A percentile compares a stretch with the other conserved stretches of the same genome.
Conservation (phyloP, 306 rosid genomes). For the Quercus berberidifolia region DNA sequence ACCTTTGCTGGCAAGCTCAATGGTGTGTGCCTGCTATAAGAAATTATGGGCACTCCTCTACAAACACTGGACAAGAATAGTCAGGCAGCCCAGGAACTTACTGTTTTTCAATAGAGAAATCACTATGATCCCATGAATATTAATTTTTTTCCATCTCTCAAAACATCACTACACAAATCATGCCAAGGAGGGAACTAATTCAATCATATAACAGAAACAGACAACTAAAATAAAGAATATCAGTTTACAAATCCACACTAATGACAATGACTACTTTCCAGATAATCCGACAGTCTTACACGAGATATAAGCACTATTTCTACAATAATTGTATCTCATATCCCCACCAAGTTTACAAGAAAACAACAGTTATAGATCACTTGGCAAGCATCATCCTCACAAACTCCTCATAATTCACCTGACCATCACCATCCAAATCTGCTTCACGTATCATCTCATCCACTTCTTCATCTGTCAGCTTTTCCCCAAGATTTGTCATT, state of each 20-base stretch:
- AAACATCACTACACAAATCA: not conserved
- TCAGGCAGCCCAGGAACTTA: not conserved
- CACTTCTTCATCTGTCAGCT: slow-evolving; percentile 30
- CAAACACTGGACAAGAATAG: too few species aligned
- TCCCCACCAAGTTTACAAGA: not conserved
- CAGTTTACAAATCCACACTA: not conserved
- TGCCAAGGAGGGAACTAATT: not conserved
- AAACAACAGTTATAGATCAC: not conserved
- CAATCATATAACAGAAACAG: not conserved
- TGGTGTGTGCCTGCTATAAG: too few species aligned
- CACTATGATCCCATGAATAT: not conserved
- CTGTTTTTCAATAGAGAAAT: not conserved
- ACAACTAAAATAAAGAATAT: not conserved
- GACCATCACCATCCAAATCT: slow-evolving; percentile 27
- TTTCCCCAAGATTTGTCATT: slow-evolving; percentile 27
- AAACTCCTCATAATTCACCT: slow-evolving; percentile 32
- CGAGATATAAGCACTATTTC: not conserved
- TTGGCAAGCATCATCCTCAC: slow-evolving; percentile 30
- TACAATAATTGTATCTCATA: not conserved
- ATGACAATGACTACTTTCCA: not conserved
- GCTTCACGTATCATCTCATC: slow-evolving; percentile 26
- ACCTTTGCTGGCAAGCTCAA: not conserved
- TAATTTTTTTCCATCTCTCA: not conserved
- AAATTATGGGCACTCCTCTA: too few species aligned
- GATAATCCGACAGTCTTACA: not conserved